phyloP scores from a whole-genome alignment of 2,329 filamentous ascomycete species.

The Grosmannia huntii region DNA sequence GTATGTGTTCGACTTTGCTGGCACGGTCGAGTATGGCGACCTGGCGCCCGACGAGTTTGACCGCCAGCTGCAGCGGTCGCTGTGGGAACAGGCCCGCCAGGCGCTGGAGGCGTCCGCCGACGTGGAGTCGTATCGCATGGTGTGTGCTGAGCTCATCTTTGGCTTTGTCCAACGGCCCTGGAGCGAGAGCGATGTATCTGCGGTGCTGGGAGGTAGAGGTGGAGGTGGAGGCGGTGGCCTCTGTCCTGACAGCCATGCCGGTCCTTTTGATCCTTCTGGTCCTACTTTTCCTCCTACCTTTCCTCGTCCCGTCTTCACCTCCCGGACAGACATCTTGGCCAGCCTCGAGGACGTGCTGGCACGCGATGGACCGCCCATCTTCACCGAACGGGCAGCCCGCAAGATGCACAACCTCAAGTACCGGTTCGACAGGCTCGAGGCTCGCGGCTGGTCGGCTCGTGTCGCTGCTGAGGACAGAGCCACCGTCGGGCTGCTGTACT shows the following conservation, averaged over 20 bases:
- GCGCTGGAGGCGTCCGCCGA: constrained; percentile 22
- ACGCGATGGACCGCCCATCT: constrained; percentile 20
- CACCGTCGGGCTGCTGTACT: constrained; percentile 41
- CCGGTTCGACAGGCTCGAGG: constrained; percentile 17
- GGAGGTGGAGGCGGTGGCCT: too few relatives aligned
- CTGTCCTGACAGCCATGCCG: neutral
- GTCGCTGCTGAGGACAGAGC: constrained; percentile 16
- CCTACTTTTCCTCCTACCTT: too few relatives aligned
- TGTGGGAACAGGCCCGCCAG: constrained; percentile 26
- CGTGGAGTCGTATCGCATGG: constrained; percentile 24
- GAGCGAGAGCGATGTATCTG: constrained; percentile 8
- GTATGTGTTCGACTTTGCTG: constrained; percentile 8
- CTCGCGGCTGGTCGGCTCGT: neutral
- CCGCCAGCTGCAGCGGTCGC: constrained; percentile 20
- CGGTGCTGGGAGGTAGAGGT: neutral
- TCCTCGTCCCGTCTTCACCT: neutral
- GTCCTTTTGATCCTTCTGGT: too few relatives aligned
- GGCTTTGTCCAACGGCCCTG: constrained; percentile 23
- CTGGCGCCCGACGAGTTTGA: constrained; percentile 22
- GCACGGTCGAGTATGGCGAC: constrained; percentile 9
- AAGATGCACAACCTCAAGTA: constrained; percentile 26
- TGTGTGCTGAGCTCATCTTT: constrained; percentile 25
- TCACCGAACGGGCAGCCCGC: constrained; percentile 24
- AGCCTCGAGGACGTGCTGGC: constrained; percentile 11
- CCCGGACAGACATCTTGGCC: constrained; percentile 1